A percentile compares a stretch with the other conserved stretches of the same genome.
Evolutionary conservation across 139 green algal genomes (phyloP).

Genomic region (Ulvella scutata): DNA sequence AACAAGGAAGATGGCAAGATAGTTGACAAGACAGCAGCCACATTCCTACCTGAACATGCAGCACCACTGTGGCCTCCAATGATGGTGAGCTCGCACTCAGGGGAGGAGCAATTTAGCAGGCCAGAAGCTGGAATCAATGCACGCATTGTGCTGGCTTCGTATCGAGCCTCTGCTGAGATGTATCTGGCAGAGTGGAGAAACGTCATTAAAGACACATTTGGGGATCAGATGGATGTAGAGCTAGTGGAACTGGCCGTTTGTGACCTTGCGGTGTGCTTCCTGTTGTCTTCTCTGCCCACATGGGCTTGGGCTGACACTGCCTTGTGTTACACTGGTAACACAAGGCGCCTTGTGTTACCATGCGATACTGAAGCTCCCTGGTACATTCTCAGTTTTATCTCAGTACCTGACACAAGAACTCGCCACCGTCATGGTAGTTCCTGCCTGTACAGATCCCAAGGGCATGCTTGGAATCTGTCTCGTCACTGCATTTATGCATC

Average conservation of each 20-base stretch:
- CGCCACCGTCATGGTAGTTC: no score
- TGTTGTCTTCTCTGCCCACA: no score
- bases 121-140: neutral
- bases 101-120: neutral
- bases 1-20: neutral
- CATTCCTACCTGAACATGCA: neutral
- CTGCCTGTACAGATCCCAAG: no score
- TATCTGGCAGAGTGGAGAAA: neutral
- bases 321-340: no score
- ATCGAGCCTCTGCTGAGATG: slow-evolving; percentile 2
- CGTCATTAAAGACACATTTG: neutral
- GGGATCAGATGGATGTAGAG: neutral
- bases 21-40: neutral
- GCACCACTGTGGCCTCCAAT: neutral
- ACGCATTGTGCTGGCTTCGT: neutral
- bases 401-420: no score
- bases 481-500: no score
- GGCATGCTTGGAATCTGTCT: no score
- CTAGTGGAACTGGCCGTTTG: neutral
- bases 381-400: no score
- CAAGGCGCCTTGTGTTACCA: no score
- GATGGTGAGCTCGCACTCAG: neutral
- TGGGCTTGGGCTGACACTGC: no score
- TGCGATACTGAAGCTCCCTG: no score
- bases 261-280: neutral